These are phyloP conservation scores for Metschnikowia drakensbergensis DNA, from an alignment of 805 yeast genomes.

Conservation along the genomic window DNA sequence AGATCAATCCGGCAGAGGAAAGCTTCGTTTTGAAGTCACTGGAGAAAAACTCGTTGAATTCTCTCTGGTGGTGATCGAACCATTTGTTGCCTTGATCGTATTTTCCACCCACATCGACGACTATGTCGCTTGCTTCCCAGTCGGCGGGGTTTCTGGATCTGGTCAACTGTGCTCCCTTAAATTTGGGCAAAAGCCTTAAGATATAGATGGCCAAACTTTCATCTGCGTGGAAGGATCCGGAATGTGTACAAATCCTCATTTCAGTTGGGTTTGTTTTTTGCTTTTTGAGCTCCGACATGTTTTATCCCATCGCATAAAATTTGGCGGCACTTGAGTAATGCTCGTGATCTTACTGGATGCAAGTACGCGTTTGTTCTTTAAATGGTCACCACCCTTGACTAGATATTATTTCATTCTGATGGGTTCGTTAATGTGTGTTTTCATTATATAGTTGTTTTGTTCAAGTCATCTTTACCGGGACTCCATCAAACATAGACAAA, in stretches of 20 bases:
- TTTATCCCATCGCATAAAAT: slow-evolving; percentile 4
- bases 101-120: slow-evolving; percentile 91
- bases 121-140: slow-evolving; percentile 86
- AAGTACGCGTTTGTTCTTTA: neutral
- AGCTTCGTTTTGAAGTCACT: slow-evolving; percentile 66
- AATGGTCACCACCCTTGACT: too few species aligned
- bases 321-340: slow-evolving; percentile 3
- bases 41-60: slow-evolving; percentile 72
- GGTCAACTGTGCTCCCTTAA: slow-evolving; percentile 58
- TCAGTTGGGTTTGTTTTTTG: slow-evolving; percentile 14
- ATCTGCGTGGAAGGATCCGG: slow-evolving; percentile 96
- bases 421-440: neutral
- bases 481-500: slow-evolving; percentile 24
- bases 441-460: neutral
- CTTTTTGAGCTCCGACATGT: slow-evolving; percentile 22
- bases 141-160: slow-evolving; percentile 81
- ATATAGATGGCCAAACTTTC: slow-evolving; percentile 91
- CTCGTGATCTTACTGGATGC: slow-evolving; percentile 12
- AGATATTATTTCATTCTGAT: too few species aligned
- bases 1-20: slow-evolving; percentile 90
- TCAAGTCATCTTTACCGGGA: slow-evolving; percentile 14
- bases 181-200: slow-evolving; percentile 70
- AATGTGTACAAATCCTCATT: slow-evolving; percentile 78
- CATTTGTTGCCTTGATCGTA: slow-evolving; percentile 74
- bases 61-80: slow-evolving; percentile 97